Conservation (phyloP, 192 early-diverging fungal species). For the Jimgerdemannia lactiflua region DNA sequence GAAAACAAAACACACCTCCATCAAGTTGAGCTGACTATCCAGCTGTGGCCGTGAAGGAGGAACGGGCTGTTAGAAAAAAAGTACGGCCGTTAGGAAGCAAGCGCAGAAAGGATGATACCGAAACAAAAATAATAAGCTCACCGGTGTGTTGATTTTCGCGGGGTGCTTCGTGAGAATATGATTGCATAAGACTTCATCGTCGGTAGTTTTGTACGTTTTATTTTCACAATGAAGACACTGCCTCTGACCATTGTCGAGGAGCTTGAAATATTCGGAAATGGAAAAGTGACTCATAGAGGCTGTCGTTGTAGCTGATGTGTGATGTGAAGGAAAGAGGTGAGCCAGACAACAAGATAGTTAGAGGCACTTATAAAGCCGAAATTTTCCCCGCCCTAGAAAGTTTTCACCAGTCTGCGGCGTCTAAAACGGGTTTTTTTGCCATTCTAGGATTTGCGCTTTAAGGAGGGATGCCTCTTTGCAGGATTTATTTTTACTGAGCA, state of each 20-base stretch:
- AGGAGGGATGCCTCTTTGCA: too few relatives aligned
- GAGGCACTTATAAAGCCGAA: too few relatives aligned
- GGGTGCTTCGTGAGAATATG: neutral
- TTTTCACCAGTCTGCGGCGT: too few relatives aligned
- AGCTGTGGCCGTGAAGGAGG: neutral
- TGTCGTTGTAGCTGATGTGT: neutral
- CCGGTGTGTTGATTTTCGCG: neutral
- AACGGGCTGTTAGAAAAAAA: neutral
- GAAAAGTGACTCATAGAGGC: neutral
- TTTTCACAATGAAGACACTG: neutral
- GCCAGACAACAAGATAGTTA: too few relatives aligned
- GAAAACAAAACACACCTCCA: too few relatives aligned
- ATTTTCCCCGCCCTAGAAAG: too few relatives aligned
- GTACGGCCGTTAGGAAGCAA: neutral
- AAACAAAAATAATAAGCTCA: slow-evolving; percentile 1
- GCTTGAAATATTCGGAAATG: neutral
- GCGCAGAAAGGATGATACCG: neutral
- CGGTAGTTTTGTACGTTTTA: neutral
- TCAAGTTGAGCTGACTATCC: neutral
- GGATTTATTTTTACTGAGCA: too few relatives aligned
- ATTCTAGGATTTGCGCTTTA: too few relatives aligned
- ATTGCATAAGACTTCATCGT: neutral
- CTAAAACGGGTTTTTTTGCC: too few relatives aligned
- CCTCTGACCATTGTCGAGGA: neutral
- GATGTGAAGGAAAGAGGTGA: neutral